These are phyloP conservation scores for Echria macrotheca DNA, from an alignment of 495 filamentous ascomycete genomes.

Conservation along the genomic window DNA sequence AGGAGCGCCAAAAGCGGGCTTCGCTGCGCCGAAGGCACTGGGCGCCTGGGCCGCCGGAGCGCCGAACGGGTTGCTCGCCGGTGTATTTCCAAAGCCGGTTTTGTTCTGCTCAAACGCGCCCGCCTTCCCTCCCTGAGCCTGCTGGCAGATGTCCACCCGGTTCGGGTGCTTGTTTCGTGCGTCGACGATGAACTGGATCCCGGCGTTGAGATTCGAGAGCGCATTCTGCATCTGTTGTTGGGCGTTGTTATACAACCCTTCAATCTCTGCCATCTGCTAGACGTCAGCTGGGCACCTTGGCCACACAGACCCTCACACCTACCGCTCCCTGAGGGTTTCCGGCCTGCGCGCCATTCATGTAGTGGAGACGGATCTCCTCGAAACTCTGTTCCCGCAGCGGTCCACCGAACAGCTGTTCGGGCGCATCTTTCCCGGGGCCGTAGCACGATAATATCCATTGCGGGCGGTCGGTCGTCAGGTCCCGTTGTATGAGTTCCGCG, in stretches of 20 bases:
- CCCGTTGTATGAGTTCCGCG: constrained; percentile 51
- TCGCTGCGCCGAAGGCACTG: no score
- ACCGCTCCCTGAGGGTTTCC: constrained; percentile 62
- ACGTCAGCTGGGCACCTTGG: no score
- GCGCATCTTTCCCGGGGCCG: constrained; percentile 64
- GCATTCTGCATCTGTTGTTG: constrained; percentile 63
- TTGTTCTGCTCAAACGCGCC: constrained; percentile 19
- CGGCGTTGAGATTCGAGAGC: constrained; percentile 61
- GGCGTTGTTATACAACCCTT: constrained; percentile 51
- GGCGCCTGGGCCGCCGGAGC: not conserved
- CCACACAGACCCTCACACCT: no score
- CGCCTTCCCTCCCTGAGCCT: constrained; percentile 6
- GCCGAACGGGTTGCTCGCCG: constrained; percentile 1
- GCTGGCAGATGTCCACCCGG: constrained; percentile 62
- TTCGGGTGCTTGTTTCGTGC: constrained; percentile 73
- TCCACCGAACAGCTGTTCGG: constrained; percentile 75
- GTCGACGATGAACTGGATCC: constrained; percentile 64
- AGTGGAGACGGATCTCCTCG: constrained; percentile 71
- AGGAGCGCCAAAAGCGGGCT: no score
- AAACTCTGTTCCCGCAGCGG: constrained; percentile 72
- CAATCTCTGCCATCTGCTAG: constrained; percentile 58
- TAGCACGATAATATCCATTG: constrained; percentile 82
- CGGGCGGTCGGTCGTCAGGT: constrained; percentile 65
- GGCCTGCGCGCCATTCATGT: constrained; percentile 52
- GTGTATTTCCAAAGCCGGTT: not conserved